A percentile compares a stretch with the other conserved stretches of the same genome.
Evolutionary conservation across 345 rosid species (phyloP).

Genomic region (Aquilaria sinensis): DNA sequence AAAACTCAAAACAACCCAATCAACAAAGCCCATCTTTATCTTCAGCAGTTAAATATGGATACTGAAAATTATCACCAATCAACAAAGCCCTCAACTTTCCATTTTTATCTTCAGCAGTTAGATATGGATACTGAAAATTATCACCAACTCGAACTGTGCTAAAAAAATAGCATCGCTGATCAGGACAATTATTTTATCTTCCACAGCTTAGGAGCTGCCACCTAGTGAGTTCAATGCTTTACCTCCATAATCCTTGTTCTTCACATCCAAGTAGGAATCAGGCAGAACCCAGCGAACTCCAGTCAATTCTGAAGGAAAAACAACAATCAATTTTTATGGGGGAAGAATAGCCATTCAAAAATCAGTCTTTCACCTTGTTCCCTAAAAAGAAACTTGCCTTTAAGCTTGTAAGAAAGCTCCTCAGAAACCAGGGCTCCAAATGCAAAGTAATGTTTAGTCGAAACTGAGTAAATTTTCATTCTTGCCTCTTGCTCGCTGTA

Average conservation of each 20-base stretch:
- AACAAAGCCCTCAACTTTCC: too few relatives aligned
- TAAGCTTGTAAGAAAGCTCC: slow-evolving; percentile 63
- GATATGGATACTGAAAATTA: too few relatives aligned
- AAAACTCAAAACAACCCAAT: too few relatives aligned
- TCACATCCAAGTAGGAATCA: slow-evolving; percentile 91
- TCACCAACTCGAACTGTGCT: too few relatives aligned
- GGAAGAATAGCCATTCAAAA: too few relatives aligned
- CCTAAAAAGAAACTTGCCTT: slow-evolving; percentile 37
- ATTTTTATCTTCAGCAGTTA: too few relatives aligned
- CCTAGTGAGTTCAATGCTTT: neutral
- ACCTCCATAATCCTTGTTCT: slow-evolving; percentile 97
- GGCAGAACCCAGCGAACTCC: slow-evolving; percentile 97
- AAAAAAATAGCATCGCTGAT: too few relatives aligned
- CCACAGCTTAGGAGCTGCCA: too few relatives aligned
- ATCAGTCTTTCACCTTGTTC: too few relatives aligned
- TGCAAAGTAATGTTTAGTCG: slow-evolving; percentile 70
- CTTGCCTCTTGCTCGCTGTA: slow-evolving; percentile 85
- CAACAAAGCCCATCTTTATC: too few relatives aligned
- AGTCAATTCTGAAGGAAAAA: slow-evolving; percentile 49
- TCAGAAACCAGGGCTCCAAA: slow-evolving; percentile 83
- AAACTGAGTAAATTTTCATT: slow-evolving; percentile 81
- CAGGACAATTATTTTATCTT: neutral
- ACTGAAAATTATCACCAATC: too few relatives aligned
- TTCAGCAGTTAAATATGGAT: too few relatives aligned
- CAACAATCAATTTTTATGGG: neutral